Evolutionary conservation across 306 rosid species (phyloP), one percentile per base, ranked within the genome.

Genomic region (Adenanthera pavonina): DNA sequence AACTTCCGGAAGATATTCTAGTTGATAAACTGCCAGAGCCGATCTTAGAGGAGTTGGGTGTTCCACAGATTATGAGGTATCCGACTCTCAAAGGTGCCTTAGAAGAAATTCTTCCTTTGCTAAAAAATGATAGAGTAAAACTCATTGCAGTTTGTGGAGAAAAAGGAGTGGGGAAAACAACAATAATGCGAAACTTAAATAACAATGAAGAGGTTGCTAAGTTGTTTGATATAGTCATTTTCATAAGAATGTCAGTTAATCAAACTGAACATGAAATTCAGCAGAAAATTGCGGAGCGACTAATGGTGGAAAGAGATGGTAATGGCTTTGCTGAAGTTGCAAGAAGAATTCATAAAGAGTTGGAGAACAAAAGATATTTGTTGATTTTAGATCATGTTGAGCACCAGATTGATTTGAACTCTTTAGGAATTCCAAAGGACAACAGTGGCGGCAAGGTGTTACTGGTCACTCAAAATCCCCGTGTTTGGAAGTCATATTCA

Each of bases 351-450:
- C 67, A 38, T 36, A 6, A 0, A 4, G 82, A 70, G 61, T 25
- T 86, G 7, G 17, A 70, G 56, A 17, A 2, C 0, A 75, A 79
- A 53, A 86, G 3, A 72, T 86, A 70, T 33, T 44, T 86, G 14
- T 47, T 86, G 75, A 54, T 86, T 69, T 57, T 86, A 75, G 89
- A 86, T 79, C 84, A 49, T 33, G 84, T 83, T 17, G 74, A 20
- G 53, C 5, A 13, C 6, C 1, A 2, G 6, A 19, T 69, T 5
- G 11, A 86, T 65, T 53, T 79, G 67, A 20, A 16, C n/a, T 9
- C 10, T 56, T 40, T 82, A 41, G 86, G 80, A 17, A 69, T 86
- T 8, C 62, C 41, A 25, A 17, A 4, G 3, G 20, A 53, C 52
- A n/a, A 82, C n/a, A 79, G 36, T 76, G 78, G 52, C 11, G 30